Evolutionary conservation across 1,284 basidiomycete genomes (phyloP).

Genomic region (Ganoderma multipileum): DNA sequence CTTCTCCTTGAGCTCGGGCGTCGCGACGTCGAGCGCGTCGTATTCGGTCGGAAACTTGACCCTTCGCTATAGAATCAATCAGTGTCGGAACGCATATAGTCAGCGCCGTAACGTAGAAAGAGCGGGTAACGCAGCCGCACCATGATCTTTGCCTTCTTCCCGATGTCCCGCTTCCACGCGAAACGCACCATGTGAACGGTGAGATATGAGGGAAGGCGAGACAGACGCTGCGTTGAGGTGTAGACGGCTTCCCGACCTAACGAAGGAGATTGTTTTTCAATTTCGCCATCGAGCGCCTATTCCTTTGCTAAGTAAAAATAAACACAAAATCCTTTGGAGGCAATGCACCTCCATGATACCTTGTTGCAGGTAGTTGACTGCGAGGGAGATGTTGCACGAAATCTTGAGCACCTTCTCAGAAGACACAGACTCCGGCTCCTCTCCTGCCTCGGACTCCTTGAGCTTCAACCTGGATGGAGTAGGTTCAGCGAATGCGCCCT

Average conservation of each 20-base stretch:
- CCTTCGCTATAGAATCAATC: constrained; percentile 68
- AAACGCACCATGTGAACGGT: constrained; percentile 96
- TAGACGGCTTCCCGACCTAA: constrained; percentile 87
- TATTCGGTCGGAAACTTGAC: constrained; percentile 93
- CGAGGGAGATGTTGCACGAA: constrained; percentile 89
- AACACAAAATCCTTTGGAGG: constrained; percentile 3
- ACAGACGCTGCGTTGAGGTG: constrained; percentile 83
- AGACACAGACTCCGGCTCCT: constrained; percentile 73
- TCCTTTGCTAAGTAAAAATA: constrained; percentile 6
- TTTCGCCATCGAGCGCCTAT: constrained; percentile 83
- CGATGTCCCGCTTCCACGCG: constrained; percentile 92
- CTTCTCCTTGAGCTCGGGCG: constrained; percentile 80
- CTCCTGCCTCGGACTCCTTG: constrained; percentile 81
- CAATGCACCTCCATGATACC: constrained; percentile 84
- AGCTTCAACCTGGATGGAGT: constrained; percentile 63
- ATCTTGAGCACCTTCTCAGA: constrained; percentile 87
- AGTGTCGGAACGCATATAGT: not conserved
- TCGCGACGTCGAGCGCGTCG: constrained; percentile 85
- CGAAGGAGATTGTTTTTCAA: constrained; percentile 86
- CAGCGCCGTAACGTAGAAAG: not conserved
- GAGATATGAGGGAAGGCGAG: constrained; percentile 86
- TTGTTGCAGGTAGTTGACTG: constrained; percentile 89
- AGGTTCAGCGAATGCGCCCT: not conserved
- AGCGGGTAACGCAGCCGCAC: constrained; percentile 40
- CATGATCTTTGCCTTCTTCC: constrained; percentile 94